These are phyloP conservation scores for Sporothrix brunneoviolacea DNA, from an alignment of 2,329 filamentous ascomycete species.

Conservation along the genomic window DNA sequence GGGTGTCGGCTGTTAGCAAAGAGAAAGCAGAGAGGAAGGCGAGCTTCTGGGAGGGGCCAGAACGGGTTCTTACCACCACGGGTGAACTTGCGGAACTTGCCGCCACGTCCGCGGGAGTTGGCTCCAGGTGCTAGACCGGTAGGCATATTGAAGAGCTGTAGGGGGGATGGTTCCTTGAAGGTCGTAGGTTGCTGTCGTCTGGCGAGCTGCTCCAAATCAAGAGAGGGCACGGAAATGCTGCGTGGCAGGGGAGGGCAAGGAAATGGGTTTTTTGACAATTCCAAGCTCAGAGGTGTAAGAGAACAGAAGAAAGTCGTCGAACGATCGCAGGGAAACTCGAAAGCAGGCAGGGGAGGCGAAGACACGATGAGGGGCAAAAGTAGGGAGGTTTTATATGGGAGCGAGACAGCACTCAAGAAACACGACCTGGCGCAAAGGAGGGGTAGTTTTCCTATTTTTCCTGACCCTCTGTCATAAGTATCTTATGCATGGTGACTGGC, in stretches of 20 bases:
- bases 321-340: neutral
- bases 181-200: no score
- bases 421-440: no score
- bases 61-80: constrained; percentile 63
- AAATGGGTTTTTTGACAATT: no score
- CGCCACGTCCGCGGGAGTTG: constrained; percentile 69
- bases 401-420: neutral
- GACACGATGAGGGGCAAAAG: neutral
- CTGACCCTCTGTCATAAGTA: no score
- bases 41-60: neutral
- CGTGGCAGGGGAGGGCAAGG: no score
- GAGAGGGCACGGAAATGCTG: no score
- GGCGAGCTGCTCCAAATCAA: no score
- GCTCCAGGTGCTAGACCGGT: constrained; percentile 35
- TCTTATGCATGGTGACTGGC: constrained; percentile 1
- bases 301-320: no score
- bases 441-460: constrained; percentile 12
- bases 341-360: neutral
- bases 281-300: no score
- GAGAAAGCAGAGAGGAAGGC: neutral
- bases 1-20: neutral
- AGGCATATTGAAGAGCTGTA: constrained; percentile 21
- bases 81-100: constrained; percentile 91
- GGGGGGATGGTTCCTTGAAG: neutral
- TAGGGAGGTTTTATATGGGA: neutral